Percentiles rank a stretch among this genome's conserved stretches.
Conservation (phyloP, 2,329 filamentous ascomycete species). For the Neonectria sp. region DNA sequence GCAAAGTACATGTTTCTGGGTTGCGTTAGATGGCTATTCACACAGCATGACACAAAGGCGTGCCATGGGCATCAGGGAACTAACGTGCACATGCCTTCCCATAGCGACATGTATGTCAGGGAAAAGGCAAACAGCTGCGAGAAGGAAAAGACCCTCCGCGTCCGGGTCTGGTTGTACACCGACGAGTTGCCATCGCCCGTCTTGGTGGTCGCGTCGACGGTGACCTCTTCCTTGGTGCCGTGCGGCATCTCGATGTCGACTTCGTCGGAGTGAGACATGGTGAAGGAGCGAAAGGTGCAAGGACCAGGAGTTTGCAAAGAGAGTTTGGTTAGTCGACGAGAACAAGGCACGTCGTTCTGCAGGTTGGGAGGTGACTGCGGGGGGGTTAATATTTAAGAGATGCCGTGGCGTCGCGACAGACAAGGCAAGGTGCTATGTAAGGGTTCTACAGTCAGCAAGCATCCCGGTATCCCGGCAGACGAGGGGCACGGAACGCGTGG, state of each 20-base stretch:
- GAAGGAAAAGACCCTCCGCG: conserved; percentile 43
- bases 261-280: conserved; percentile 33
- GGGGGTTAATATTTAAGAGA: not conserved
- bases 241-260: conserved; percentile 38
- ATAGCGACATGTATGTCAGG: conserved; percentile 44
- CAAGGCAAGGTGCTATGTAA: too few relatives aligned
- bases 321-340: not conserved
- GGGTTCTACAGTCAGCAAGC: too few relatives aligned
- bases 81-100: conserved; percentile 47
- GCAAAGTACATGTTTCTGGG: conserved; percentile 46
- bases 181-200: conserved; percentile 19
- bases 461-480: not conserved
- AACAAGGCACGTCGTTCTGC: not conserved
- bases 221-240: conserved; percentile 32
- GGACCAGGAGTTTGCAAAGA: conserved; percentile 17
- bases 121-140: conserved; percentile 46
- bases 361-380: not conserved
- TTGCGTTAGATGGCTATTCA: not conserved
- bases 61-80: conserved; percentile 4
- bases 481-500: not conserved
- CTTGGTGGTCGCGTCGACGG: conserved; percentile 31
- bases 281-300: not conserved
- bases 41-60: too few relatives aligned
- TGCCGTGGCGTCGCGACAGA: not conserved
- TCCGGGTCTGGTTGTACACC: conserved; percentile 42